Evolutionary conservation across 768 basidiomycete genomes (phyloP), one percentile per base, ranked within the genome.

Genomic region (Ramaria sp.): DNA sequence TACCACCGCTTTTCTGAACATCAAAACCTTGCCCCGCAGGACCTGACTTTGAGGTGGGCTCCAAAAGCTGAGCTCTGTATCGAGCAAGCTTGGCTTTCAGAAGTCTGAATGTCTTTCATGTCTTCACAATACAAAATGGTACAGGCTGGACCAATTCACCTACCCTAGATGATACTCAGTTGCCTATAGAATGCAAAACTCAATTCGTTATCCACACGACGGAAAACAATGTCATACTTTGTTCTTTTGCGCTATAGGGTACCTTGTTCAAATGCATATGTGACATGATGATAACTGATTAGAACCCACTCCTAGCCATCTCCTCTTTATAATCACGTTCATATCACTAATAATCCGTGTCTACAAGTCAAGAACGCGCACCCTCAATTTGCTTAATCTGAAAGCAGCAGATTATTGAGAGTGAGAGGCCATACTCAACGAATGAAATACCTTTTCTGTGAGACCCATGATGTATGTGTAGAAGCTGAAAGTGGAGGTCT

Each of bases 381-480:
- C 90, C 88, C 78, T 97, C 90, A 59, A 95, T 95, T 68, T 88
- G 91, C 68, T 92, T 94, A 62, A 96, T 95, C 91, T 94, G 51
- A 32, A 28, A 38, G 18, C 24, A 56, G 43, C 38, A 50, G 41
- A 27, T 27, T 22, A 13, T 3, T 34, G 3, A 34, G 32, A 34
- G 13, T 13, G 32, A 34, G 32, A 34, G 3, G 2, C 16, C 36
- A 38, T 25, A 32, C 15, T 25, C 36, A 18, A n/a, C 66, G 47
- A 6, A 15, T 50, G 58, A n/a, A 22, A 74, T 9, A 68, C 90
- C 82, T 97, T 97, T 71, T 97, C 94, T 62, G 92, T 76, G 64
- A 96, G 81, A 63, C 93, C 94, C 94, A 97, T 96, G 63, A 59
- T 79, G 64, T 27, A 53, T 15, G 28, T 18, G 18, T n/a, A 41